Conservation (phyloP, 2,329 filamentous ascomycete species). For the Didymella exigua region DNA sequence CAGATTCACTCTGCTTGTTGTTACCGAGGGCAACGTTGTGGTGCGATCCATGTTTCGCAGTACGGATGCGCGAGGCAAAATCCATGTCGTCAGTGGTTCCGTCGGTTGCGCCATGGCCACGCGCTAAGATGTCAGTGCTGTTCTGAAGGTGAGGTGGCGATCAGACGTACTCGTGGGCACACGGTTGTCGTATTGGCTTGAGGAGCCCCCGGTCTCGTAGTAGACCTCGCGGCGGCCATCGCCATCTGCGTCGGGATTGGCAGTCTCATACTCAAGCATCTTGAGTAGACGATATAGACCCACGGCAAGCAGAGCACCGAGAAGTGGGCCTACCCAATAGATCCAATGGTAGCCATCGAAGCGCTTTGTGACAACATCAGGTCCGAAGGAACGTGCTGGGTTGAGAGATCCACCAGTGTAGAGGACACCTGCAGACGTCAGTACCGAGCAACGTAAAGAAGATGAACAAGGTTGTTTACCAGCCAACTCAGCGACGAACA, state of each 20-base stretch:
- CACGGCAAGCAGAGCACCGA: constrained; percentile 54
- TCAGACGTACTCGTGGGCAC: constrained; percentile 17
- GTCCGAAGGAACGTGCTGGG: constrained; percentile 57
- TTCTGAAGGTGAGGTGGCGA: not conserved
- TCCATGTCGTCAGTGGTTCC: constrained; percentile 31
- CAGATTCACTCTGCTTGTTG: not conserved
- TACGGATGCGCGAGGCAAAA: constrained; percentile 20
- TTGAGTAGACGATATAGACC: constrained; percentile 58
- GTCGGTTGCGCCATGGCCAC: constrained; percentile 33
- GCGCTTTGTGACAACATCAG: constrained; percentile 50
- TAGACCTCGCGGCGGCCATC: constrained; percentile 48
- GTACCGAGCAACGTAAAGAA: not conserved
- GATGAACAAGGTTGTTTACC: constrained; percentile 31
- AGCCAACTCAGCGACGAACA: constrained; percentile 55
- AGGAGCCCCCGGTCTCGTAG: constrained; percentile 27
- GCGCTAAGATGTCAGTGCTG: constrained; percentile 21
- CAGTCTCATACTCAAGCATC: constrained; percentile 57
- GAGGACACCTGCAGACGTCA: constrained; percentile 48
- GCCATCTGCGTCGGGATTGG: constrained; percentile 56
- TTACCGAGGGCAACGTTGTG: constrained; percentile 7
- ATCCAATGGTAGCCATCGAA: constrained; percentile 58
- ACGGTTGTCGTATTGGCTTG: constrained; percentile 3
- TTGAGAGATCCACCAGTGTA: constrained; percentile 57
- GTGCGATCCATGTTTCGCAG: constrained; percentile 7
- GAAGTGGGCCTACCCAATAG: constrained; percentile 57